These are phyloP conservation scores for Diaporthe australafricana DNA, from an alignment of 2,329 filamentous ascomycete species.

Conservation along the genomic window DNA sequence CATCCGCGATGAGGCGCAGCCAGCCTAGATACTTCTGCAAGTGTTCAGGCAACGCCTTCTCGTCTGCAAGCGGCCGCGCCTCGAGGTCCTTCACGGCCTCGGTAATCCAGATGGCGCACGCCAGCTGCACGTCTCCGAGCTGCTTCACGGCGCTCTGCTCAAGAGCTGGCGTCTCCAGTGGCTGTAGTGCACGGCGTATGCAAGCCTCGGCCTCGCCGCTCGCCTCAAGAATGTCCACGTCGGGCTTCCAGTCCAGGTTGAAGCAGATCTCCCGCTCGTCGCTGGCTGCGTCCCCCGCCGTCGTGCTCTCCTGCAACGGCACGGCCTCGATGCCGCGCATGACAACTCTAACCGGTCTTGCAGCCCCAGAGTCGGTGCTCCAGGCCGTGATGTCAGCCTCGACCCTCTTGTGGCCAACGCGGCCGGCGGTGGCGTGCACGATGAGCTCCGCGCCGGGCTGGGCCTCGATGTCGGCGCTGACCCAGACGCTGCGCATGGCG, in stretches of 20 bases:
- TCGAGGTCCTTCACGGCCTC: constrained; percentile 30
- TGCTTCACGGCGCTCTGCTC: constrained; percentile 1
- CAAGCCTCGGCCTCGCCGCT: constrained; percentile 30
- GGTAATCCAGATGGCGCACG: constrained; percentile 30
- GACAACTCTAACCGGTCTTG: constrained; percentile 9
- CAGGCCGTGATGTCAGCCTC: constrained; percentile 35
- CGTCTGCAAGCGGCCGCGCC: constrained; percentile 27
- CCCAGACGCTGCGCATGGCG: constrained; percentile 33
- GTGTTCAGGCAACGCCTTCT: constrained; percentile 26
- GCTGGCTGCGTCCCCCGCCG: constrained; percentile 9
- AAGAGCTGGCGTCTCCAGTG: constrained; percentile 22
- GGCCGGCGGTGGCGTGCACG: constrained; percentile 31
- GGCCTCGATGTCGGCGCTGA: constrained; percentile 33
- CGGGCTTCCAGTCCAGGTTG: constrained; percentile 30
- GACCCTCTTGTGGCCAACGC: constrained; percentile 31
- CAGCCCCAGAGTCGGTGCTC: constrained; percentile 13
- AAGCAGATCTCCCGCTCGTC: constrained; percentile 30
- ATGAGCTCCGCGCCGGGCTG: constrained; percentile 27
- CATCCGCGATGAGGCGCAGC: constrained; percentile 21
- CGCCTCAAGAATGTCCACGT: constrained; percentile 33
- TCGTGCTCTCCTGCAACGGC: constrained; percentile 30
- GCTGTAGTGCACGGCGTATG: constrained; percentile 20
- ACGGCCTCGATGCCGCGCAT: constrained; percentile 32
- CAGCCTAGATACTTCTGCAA: constrained; percentile 31
- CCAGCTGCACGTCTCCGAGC: constrained; percentile 30